Percentiles rank a stretch among this genome's conserved stretches.
Conservation (phyloP, 2,329 filamentous ascomycete species). For the Fusarium sp. region DNA sequence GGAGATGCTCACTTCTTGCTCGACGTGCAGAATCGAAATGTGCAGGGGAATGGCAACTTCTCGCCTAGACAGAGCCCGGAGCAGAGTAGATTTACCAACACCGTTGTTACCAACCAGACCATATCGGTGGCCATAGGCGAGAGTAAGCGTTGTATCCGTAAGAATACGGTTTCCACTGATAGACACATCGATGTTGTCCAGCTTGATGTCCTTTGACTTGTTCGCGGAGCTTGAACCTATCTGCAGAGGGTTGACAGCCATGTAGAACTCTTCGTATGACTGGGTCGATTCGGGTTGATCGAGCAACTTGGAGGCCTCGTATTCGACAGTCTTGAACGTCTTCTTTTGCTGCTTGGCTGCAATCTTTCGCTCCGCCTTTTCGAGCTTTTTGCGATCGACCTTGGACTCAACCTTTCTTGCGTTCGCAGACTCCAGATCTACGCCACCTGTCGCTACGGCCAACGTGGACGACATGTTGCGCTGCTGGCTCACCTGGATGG, state of each 20-base stretch:
- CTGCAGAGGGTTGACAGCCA: conserved; percentile 97
- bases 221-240: conserved; percentile 74
- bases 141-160: conserved; percentile 86
- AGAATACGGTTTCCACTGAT: conserved; percentile 90
- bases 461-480: conserved; percentile 96
- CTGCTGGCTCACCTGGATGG: conserved; percentile 92
- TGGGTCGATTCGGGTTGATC: conserved; percentile 83
- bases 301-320: conserved; percentile 91
- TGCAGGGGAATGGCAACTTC: conserved; percentile 95
- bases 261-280: conserved; percentile 99
- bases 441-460: conserved; percentile 81
- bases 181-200: conserved; percentile 94
- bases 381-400: conserved; percentile 97
- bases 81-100: conserved; percentile 96
- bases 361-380: conserved; percentile 98
- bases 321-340: conserved; percentile 96
- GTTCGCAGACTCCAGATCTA: conserved; percentile 95
- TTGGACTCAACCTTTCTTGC: conserved; percentile 94
- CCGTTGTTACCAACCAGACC: conserved; percentile 99
- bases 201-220: conserved; percentile 99
- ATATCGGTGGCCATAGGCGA: conserved; percentile 93
- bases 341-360: conserved; percentile 99
- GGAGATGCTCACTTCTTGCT: conserved; percentile 79
- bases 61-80: conserved; percentile 89
- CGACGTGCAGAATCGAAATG: conserved; percentile 98